Base-by-base conservation (phyloP, 2,329 filamentous ascomycete genomes). In the Talaromyces piceae region DNA sequence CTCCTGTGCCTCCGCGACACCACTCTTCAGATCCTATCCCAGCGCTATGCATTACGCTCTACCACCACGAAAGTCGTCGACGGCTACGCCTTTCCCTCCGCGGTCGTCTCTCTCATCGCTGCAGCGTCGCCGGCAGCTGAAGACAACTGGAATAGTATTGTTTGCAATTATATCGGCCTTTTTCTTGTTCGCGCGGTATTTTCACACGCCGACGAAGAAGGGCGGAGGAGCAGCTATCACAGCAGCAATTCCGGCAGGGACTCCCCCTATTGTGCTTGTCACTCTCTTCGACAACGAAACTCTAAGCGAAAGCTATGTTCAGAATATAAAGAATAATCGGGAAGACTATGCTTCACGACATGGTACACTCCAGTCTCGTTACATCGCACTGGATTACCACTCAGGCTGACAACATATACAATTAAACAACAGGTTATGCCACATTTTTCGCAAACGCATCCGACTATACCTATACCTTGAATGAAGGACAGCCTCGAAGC, bases 21-120 rank as follows among this genome's bases (percentile, higher is more conserved):
- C 16, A 23, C 39, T 26, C 18, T 13, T 25, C 4, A 5, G 39
- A 25, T 8, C 39, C 31, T 18, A 6, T 6, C 18, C 6, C 39
- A 45, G 31, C n/a, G n/a, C 52, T 60, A 93, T 95, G 89, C 91
- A 95, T 69, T 90, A 91, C 77, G 89, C 91, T 57, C 84, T 94
- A 61, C 90, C 90, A 50, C 82, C 88, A 63, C 86, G 90, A 69
- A 95, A 91, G 73, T 83, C 80, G 64, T 91, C 87, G 58, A 83
- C 86, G 64, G 82, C 86, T 58, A 81, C 83, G 58, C 83, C 85
- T 26, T 91, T 50, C 33, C 43, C 88, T 71, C 77, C 57, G 73
- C 82, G 63, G 72, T 63, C 69, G 22, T 64, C 69, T 45, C 61
- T 60, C 52, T 55, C 70, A 23, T 64, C 67, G 26, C 58, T 62